phyloP scores from a whole-genome alignment of 768 basidiomycete genomes.

The Rhodotorula paludigena region DNA sequence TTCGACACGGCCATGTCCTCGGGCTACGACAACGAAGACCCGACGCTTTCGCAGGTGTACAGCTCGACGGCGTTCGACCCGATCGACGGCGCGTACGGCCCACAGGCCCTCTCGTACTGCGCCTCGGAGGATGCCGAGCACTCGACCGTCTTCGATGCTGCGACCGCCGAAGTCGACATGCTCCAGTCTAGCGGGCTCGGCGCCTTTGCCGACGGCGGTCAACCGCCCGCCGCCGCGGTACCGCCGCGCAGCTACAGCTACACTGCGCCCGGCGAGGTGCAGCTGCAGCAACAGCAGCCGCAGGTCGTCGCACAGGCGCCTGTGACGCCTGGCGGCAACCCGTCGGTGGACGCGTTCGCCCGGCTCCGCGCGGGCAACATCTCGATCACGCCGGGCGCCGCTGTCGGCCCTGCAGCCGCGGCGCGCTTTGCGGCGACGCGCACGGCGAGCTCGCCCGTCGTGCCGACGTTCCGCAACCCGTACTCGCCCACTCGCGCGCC shows the following conservation, averaged over 20 bases:
- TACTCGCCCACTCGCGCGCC: background rate
- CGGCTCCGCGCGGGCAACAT: slow-evolving; percentile 12
- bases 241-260: slow-evolving; percentile 6
- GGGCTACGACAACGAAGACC: background rate
- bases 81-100: slow-evolving; percentile 13
- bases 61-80: slow-evolving; percentile 7
- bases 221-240: background rate
- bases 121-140: too few species aligned
- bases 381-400: slow-evolving; percentile 21
- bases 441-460: background rate
- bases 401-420: background rate
- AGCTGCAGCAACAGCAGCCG: too few species aligned
- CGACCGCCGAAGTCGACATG: slow-evolving; percentile 7
- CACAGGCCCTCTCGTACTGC: background rate
- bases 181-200: slow-evolving; percentile 2
- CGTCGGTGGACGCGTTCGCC: slow-evolving; percentile 9
- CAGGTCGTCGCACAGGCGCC: too few species aligned
- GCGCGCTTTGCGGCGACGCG: slow-evolving; percentile 3
- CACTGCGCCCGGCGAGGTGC: too few species aligned
- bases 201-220: background rate
- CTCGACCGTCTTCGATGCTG: too few species aligned
- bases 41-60: background rate
- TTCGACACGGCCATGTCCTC: background rate
- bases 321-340: too few species aligned
- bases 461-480: background rate